These are phyloP conservation scores for Vitis riparia DNA, from an alignment of 164 flowering plant genomes.

Conservation along the genomic window DNA sequence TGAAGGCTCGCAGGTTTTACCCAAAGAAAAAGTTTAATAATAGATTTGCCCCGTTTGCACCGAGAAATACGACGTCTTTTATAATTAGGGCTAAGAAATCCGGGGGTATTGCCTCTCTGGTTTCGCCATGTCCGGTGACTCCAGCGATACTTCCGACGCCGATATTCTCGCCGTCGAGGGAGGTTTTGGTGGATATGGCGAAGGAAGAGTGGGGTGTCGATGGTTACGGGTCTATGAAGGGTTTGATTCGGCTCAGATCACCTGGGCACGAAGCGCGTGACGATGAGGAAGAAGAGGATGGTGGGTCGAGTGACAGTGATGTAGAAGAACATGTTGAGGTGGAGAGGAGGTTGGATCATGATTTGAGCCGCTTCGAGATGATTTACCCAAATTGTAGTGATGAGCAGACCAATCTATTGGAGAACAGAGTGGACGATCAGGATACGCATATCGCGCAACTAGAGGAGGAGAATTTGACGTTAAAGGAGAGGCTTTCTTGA, in stretches of 20 bases:
- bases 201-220: conserved; percentile 97
- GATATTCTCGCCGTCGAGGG: conserved; percentile 79
- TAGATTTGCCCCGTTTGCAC: conserved; percentile 78
- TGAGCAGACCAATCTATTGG: conserved; percentile 62
- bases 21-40: conserved; percentile 66
- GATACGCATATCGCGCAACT: conserved; percentile 84
- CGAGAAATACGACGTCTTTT: conserved; percentile 77
- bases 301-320: conserved; percentile 89
- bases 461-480: conserved; percentile 86
- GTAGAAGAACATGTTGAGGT: conserved; percentile 96
- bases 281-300: conserved; percentile 61
- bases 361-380: conserved; percentile 95
- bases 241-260: conserved; percentile 71
- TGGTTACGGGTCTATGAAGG: conserved; percentile 98
- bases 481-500: conserved; percentile 89
- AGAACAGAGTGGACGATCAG: conserved; percentile 92
- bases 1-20: conserved; percentile 65
- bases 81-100: conserved; percentile 78
- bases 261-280: conserved; percentile 44
- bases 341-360: conserved; percentile 92
- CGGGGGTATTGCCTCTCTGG: conserved; percentile 77
- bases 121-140: conserved; percentile 79
- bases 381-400: conserved; percentile 57
- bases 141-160: conserved; percentile 90
- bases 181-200: conserved; percentile 83